Conservation (phyloP, 768 basidiomycete genomes). For the Pisolithus orientalis region DNA sequence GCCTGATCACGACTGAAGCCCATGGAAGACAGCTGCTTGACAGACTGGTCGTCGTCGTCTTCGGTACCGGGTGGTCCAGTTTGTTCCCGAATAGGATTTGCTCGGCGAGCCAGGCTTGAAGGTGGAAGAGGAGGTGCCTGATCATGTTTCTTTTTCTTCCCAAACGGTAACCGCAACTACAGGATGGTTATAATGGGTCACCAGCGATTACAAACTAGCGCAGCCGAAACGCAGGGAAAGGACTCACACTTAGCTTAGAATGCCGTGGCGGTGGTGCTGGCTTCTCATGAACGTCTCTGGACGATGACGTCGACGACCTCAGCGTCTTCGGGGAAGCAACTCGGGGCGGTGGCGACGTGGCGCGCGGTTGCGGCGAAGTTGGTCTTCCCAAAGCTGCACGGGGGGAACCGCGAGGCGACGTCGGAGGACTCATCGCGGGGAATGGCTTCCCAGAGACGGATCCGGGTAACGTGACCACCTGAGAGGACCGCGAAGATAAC, state of each 20-base stretch:
- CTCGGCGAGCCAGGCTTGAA: conserved; percentile 27
- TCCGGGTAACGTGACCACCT: conserved; percentile 18
- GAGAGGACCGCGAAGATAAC: conserved; percentile 30
- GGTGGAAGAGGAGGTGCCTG: conserved; percentile 38
- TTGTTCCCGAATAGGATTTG: conserved; percentile 42
- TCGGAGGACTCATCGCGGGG: conserved; percentile 34
- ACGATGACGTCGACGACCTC: conserved; percentile 54
- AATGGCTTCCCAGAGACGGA: conserved; percentile 25
- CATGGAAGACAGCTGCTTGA: conserved; percentile 81
- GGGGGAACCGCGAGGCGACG: conserved; percentile 34
- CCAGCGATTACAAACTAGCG: neutral
- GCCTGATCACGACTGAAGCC: conserved; percentile 84
- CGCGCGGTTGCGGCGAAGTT: conserved; percentile 37
- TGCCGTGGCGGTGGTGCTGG: conserved; percentile 48
- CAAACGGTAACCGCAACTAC: conserved; percentile 73
- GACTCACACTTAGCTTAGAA: conserved; percentile 73
- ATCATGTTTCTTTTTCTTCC: conserved; percentile 66
- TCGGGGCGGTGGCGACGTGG: conserved; percentile 45
- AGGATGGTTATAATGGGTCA: conserved; percentile 4
- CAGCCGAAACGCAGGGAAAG: neutral
- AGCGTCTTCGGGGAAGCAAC: conserved; percentile 46
- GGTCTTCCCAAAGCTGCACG: conserved; percentile 27
- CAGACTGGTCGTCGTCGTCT: conserved; percentile 62
- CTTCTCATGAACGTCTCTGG: conserved; percentile 48
- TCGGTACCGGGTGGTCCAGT: conserved; percentile 48